phyloP scores from a whole-genome alignment of 1,284 basidiomycete genomes.

The Ustilago curta region DNA sequence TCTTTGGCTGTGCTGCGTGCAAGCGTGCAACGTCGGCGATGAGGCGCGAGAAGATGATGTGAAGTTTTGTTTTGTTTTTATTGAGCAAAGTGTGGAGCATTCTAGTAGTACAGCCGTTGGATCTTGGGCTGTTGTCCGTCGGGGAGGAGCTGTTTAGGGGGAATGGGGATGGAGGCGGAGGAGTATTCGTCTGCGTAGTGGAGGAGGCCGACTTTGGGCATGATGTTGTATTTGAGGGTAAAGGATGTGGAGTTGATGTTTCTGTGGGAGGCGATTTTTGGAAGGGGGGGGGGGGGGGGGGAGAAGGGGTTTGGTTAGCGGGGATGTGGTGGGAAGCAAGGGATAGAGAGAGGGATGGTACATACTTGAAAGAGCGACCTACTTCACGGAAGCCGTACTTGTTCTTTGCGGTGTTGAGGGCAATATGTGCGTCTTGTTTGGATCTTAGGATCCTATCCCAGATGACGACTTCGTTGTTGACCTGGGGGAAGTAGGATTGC shows the following conservation, averaged over 20 bases:
- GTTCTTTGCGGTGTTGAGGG: slow-evolving; percentile 76
- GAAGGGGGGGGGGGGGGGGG: background rate
- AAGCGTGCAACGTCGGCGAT: background rate
- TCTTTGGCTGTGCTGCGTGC: background rate
- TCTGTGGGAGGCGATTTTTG: slow-evolving; percentile 25
- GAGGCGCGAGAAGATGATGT: background rate
- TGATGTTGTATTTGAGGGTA: slow-evolving; percentile 85
- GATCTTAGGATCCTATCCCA: slow-evolving; percentile 89
- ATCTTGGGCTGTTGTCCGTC: slow-evolving; percentile 35
- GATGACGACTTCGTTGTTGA: slow-evolving; percentile 80
- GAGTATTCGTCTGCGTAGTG: slow-evolving; percentile 40
- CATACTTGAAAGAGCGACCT: slow-evolving; percentile 81
- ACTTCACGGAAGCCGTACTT: slow-evolving; percentile 87
- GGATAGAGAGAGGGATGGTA: slow-evolving; percentile 43
- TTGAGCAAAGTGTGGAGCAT: background rate
- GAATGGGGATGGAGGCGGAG: slow-evolving; percentile 26
- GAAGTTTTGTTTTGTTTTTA: background rate
- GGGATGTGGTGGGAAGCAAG: no score
- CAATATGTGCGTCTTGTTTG: slow-evolving; percentile 80
- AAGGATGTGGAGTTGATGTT: slow-evolving; percentile 74
- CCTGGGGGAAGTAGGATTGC: background rate
- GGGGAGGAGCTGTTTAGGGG: slow-evolving; percentile 19
- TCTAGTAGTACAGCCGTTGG: slow-evolving; percentile 43
- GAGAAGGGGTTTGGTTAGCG: background rate
- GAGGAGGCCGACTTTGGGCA: slow-evolving; percentile 86